Conservation (phyloP, 2,329 filamentous ascomycete genomes). For the Penicillium brevicompactum region DNA sequence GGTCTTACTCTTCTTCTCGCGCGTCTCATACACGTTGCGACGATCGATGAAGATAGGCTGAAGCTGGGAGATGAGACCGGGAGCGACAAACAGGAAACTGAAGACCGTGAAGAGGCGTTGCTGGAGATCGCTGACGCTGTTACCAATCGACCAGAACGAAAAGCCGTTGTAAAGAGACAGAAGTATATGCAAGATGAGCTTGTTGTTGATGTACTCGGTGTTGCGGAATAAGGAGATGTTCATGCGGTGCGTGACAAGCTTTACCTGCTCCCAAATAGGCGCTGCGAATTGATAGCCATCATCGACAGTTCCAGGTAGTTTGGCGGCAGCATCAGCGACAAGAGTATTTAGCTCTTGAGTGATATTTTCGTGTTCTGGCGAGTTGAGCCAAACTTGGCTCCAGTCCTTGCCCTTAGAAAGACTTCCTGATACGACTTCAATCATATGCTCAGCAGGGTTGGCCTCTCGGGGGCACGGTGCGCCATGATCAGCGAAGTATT, state of each 20-base stretch:
- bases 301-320: background rate
- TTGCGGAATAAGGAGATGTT: background rate
- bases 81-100: background rate
- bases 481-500: slow-evolving; percentile 66
- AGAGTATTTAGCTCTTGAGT: slow-evolving; percentile 1
- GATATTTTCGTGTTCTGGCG: slow-evolving; percentile 1
- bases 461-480: slow-evolving; percentile 37
- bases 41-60: background rate
- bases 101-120: background rate
- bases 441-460: slow-evolving; percentile 10
- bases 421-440: slow-evolving; percentile 48
- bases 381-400: slow-evolving; percentile 8
- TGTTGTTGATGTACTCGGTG: background rate
- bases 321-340: background rate
- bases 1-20: background rate
- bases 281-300: background rate
- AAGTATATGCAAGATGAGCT: background rate
- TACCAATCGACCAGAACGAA: background rate
- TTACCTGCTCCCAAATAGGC: background rate
- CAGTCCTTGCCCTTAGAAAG: slow-evolving; percentile 8
- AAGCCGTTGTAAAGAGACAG: background rate
- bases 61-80: background rate
- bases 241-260: background rate
- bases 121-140: background rate
- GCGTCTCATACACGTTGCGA: background rate